Percentiles rank a stretch among this genome's conserved stretches.
Conservation (phyloP, 495 filamentous ascomycete species). For the Lasiosphaeriaceae sp. region DNA sequence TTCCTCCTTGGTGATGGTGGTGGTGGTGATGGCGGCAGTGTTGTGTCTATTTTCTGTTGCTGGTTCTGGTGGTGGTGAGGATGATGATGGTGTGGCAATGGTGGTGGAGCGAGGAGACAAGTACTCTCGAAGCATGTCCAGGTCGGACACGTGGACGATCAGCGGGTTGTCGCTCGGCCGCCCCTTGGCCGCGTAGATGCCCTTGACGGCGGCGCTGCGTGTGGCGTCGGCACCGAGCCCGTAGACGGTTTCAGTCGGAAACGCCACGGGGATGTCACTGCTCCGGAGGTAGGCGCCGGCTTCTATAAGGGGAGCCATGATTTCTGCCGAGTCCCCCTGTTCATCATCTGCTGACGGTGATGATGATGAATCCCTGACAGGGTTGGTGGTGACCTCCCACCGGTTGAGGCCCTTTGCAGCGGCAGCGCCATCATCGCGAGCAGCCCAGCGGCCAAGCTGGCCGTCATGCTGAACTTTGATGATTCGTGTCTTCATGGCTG, state of each 20-base stretch:
- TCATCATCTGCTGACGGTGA: neutral
- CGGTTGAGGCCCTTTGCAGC: slow-evolving; percentile 1
- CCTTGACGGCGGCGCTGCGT: slow-evolving; percentile 72
- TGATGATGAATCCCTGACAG: neutral
- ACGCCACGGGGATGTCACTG: slow-evolving; percentile 76
- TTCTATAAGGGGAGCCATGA: slow-evolving; percentile 32
- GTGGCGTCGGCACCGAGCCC: slow-evolving; percentile 94
- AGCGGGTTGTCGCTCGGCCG: slow-evolving; percentile 91
- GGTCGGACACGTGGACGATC: slow-evolving; percentile 84
- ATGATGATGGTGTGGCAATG: neutral
- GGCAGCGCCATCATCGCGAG: neutral
- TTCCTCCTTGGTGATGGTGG: slow-evolving; percentile 17
- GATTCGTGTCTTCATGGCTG: slow-evolving; percentile 31
- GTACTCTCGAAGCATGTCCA: slow-evolving; percentile 70
- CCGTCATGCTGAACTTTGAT: slow-evolving; percentile 22
- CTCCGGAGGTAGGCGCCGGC: slow-evolving; percentile 60
- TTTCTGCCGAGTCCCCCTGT: neutral
- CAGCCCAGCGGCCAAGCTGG: slow-evolving; percentile 22
- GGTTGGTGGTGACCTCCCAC: neutral
- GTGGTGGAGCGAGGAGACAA: slow-evolving; percentile 29
- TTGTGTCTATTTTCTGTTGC: neutral
- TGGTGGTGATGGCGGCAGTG: too few relatives aligned
- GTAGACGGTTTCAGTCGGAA: slow-evolving; percentile 98
- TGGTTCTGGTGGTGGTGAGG: neutral
- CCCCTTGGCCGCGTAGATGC: slow-evolving; percentile 88